These are phyloP conservation scores for Nematocida displodere DNA, from an alignment of 371 early-diverging fungal genomes.

Conservation along the genomic window DNA sequence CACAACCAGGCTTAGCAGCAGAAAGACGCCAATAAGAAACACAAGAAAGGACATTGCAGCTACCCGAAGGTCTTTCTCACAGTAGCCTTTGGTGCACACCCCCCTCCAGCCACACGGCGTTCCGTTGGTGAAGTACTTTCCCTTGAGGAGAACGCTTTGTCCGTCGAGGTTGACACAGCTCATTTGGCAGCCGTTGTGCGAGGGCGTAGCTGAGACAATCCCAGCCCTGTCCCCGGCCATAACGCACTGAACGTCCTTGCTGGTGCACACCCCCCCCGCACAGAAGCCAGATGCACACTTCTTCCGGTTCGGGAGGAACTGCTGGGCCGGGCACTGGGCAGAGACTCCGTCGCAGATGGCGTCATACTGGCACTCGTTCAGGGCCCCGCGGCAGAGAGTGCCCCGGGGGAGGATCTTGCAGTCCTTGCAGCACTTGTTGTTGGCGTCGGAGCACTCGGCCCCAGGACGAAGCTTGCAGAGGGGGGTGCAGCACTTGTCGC, in stretches of 20 bases:
- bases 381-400: slow-evolving; percentile 11
- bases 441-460: slow-evolving; percentile 37
- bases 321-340: neutral
- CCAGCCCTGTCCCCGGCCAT: slow-evolving; percentile 24
- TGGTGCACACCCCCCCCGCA: slow-evolving; percentile 42
- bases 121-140: slow-evolving; percentile 26
- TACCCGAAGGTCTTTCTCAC: slow-evolving; percentile 24
- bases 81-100: slow-evolving; percentile 24
- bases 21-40: slow-evolving; percentile 15
- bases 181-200: slow-evolving; percentile 44
- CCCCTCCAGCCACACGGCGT: slow-evolving; percentile 52
- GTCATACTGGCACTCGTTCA: slow-evolving; percentile 40
- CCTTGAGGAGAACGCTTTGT: neutral
- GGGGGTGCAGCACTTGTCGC: slow-evolving; percentile 47
- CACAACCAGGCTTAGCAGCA: neutral
- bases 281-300: slow-evolving; percentile 41
- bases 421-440: slow-evolving; percentile 42
- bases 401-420: slow-evolving; percentile 30
- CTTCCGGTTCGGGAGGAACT: slow-evolving; percentile 2
- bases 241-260: slow-evolving; percentile 30
- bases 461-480: slow-evolving; percentile 36
- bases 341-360: slow-evolving; percentile 31
- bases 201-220: slow-evolving; percentile 14
- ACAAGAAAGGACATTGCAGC: slow-evolving; percentile 21
- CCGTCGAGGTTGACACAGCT: slow-evolving; percentile 43